A percentile compares a stretch with the other conserved stretches of the same genome.
These are phyloP conservation scores for Cryptococcus sp. DNA, from an alignment of 1,284 basidiomycete genomes.

Conservation along the genomic window DNA sequence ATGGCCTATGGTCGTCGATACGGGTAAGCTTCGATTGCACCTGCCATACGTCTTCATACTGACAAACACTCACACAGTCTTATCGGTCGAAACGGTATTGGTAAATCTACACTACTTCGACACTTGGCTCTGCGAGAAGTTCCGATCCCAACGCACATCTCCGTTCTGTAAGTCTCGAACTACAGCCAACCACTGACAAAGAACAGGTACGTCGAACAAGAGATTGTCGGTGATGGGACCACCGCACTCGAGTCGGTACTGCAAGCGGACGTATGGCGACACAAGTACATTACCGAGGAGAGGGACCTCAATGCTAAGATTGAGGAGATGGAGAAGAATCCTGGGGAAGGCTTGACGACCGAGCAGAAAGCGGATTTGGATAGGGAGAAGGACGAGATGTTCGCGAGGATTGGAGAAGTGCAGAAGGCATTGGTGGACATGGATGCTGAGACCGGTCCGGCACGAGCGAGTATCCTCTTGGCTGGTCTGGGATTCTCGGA, in stretches of 20 bases:
- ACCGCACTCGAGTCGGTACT: slow-evolving; percentile 89
- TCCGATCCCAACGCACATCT: slow-evolving; percentile 88
- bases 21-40: slow-evolving; percentile 54
- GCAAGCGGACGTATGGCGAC: slow-evolving; percentile 95
- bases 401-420: slow-evolving; percentile 83
- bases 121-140: slow-evolving; percentile 96
- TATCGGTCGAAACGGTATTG: slow-evolving; percentile 75
- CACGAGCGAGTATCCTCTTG: slow-evolving; percentile 83
- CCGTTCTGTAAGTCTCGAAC: slow-evolving; percentile 66
- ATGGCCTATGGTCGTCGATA: slow-evolving; percentile 86
- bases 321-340: slow-evolving; percentile 62
- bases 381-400: slow-evolving; percentile 77
- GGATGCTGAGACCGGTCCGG: slow-evolving; percentile 96
- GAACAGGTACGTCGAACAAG: slow-evolving; percentile 83
- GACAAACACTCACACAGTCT: slow-evolving; percentile 51
- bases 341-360: slow-evolving; percentile 47
- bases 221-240: slow-evolving; percentile 93
- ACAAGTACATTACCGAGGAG: slow-evolving; percentile 83
- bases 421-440: slow-evolving; percentile 91
- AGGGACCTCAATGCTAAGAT: slow-evolving; percentile 70
- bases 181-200: background rate
- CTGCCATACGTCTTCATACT: slow-evolving; percentile 1
- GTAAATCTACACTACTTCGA: slow-evolving; percentile 95
- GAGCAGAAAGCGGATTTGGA: slow-evolving; percentile 75
- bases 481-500: slow-evolving; percentile 92